A percentile compares a stretch with the other conserved stretches of the same genome.
phyloP scores from a whole-genome alignment of 1,139 yeast genomes.

The Cylindricascospora bacillispora region DNA sequence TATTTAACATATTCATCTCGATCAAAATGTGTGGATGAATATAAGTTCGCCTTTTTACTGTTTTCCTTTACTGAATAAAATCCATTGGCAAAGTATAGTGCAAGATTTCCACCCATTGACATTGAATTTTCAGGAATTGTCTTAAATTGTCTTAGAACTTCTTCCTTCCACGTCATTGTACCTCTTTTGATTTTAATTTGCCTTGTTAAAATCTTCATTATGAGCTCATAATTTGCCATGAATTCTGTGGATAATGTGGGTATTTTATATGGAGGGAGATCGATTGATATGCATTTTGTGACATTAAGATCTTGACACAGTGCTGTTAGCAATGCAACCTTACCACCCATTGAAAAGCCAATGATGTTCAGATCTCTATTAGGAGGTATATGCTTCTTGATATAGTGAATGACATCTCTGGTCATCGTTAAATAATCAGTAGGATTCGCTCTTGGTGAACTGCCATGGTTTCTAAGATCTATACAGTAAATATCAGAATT shows the following conservation, averaged over 20 bases:
- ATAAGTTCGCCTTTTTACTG: constrained; percentile 3
- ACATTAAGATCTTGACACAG: constrained; percentile 11
- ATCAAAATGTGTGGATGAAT: constrained; percentile 1
- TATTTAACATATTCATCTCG: constrained; percentile 13
- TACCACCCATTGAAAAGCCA: constrained; percentile 25
- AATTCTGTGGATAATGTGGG: constrained; percentile 13
- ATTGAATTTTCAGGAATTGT: constrained; percentile 8
- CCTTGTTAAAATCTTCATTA: constrained; percentile 12
- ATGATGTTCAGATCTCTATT: constrained; percentile 16
- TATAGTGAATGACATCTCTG: constrained; percentile 28
- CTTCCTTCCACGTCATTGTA: constrained; percentile 14
- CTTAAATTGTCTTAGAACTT: constrained; percentile 10
- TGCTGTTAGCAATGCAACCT: constrained; percentile 18
- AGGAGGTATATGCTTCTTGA: constrained; percentile 8
- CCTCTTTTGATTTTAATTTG: constrained; percentile 16
- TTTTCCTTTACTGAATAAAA: constrained; percentile 14
- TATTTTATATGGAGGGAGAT: constrained; percentile 22
- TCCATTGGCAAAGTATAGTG: constrained; percentile 22
- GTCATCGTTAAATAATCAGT: constrained; percentile 34
- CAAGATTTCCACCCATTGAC: constrained; percentile 8
- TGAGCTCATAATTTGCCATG: constrained; percentile 10
- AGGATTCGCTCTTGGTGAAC: constrained; percentile 33
- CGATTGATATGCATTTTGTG: constrained; percentile 19
- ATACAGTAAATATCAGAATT: constrained; percentile 28
- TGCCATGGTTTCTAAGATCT: constrained; percentile 45